Evolutionary conservation across 768 basidiomycete genomes (phyloP).

Genomic region (Boletus sp.): DNA sequence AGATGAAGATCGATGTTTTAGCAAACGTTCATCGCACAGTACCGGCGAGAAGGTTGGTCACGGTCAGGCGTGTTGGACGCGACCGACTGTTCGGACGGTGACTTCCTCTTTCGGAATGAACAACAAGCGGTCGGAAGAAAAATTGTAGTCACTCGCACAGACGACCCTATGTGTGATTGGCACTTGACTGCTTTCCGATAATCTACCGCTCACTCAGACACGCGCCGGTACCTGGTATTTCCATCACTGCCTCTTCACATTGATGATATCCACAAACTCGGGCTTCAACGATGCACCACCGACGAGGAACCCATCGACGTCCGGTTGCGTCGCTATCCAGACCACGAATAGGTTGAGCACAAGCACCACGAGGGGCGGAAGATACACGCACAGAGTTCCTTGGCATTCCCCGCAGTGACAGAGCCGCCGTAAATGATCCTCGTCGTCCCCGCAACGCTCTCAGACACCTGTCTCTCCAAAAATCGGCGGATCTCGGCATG

Average conservation of each 20-base stretch:
- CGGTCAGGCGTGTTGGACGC: neutral
- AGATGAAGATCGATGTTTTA: neutral
- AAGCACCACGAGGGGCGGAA: neutral
- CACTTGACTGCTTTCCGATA: neutral
- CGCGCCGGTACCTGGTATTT: neutral
- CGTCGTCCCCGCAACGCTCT: slow-evolving; percentile 63
- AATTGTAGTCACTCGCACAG: neutral
- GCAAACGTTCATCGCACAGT: slow-evolving; percentile 5
- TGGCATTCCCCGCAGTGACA: slow-evolving; percentile 84
- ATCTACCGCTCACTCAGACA: neutral
- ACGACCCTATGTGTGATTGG: neutral
- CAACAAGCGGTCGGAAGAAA: too few species aligned
- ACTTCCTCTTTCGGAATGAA: neutral
- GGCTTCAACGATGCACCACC: slow-evolving; percentile 98
- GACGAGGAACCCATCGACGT: slow-evolving; percentile 97
- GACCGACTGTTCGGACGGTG: neutral
- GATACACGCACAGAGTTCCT: slow-evolving; percentile 71
- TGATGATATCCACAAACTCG: slow-evolving; percentile 92
- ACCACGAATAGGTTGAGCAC: neutral
- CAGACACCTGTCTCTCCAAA: slow-evolving; percentile 61
- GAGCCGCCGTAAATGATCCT: slow-evolving; percentile 96
- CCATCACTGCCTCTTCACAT: slow-evolving; percentile 43
- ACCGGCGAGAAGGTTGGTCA: too few species aligned
- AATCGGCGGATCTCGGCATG: slow-evolving; percentile 81
- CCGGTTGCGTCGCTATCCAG: slow-evolving; percentile 60